A percentile compares a stretch with the other conserved stretches of the same genome.
Conservation (phyloP, 768 basidiomycete species). For the Russula lepida region DNA sequence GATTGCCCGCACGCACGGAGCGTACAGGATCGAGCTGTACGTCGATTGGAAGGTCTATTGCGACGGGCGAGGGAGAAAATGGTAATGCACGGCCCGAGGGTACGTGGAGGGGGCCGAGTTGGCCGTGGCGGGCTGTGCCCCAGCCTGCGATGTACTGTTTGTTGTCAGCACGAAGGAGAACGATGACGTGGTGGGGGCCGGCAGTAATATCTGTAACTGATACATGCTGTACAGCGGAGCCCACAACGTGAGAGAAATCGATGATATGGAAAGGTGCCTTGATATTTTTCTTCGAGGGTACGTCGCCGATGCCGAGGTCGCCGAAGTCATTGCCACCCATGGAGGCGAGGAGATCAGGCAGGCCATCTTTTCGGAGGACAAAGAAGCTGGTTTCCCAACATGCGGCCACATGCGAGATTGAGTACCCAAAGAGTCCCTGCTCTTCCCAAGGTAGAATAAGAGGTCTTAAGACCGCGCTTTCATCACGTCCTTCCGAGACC, state of each 20-base stretch:
- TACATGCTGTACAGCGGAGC: conserved; percentile 16
- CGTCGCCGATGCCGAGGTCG: conserved; percentile 53
- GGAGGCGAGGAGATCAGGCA: conserved; percentile 52
- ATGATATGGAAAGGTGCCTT: conserved; percentile 34
- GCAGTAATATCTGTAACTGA: conserved; percentile 42
- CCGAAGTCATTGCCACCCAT: conserved; percentile 86
- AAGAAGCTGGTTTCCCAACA: conserved; percentile 84
- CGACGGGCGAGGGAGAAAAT: conserved; percentile 28
- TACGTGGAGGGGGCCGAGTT: conserved; percentile 46
- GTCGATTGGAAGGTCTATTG: conserved; percentile 29
- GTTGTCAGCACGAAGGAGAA: conserved; percentile 30
- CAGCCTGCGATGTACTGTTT: conserved; percentile 51
- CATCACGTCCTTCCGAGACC: conserved; percentile 15
- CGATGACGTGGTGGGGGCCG: conserved; percentile 69
- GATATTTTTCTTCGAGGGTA: conserved; percentile 11
- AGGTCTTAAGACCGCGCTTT: conserved; percentile 37
- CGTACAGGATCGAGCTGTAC: conserved; percentile 19
- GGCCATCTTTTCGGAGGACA: conserved; percentile 39
- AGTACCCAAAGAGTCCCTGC: conserved; percentile 35
- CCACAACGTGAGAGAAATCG: conserved; percentile 28
- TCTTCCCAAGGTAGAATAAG: conserved; percentile 36
- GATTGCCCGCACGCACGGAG: conserved; percentile 39
- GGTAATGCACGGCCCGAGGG: conserved; percentile 24
- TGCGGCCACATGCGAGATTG: conserved; percentile 45
- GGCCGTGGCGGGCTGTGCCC: conserved; percentile 81